A percentile compares a stretch with the other conserved stretches of the same genome.
Evolutionary conservation across 2,329 filamentous ascomycete genomes (phyloP).

Genomic region (Scedosporium boydii): DNA sequence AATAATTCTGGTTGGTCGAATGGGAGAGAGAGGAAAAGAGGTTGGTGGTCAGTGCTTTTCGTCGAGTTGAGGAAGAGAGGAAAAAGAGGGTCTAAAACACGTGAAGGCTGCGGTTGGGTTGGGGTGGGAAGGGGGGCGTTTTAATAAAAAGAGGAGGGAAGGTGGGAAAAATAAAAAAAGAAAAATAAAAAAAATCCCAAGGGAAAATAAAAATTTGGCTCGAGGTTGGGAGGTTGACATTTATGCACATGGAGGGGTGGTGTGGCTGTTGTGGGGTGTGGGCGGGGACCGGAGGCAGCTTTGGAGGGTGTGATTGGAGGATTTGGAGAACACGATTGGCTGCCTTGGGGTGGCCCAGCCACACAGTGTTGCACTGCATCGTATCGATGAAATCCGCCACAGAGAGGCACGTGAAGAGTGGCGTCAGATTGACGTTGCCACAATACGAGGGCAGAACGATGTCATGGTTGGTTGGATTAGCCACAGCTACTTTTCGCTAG

Average conservation of each 20-base stretch:
- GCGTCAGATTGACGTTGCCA: neutral
- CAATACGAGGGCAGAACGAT: neutral
- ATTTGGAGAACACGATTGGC: neutral
- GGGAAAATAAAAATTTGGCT: neutral
- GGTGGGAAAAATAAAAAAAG: conserved; percentile 1
- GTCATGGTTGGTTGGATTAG: too few species aligned
- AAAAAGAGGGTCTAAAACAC: conserved; percentile 2
- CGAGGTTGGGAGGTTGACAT: neutral
- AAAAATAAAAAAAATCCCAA: neutral
- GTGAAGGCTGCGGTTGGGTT: conserved; percentile 1
- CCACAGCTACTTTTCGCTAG: too few species aligned
- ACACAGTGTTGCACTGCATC: neutral
- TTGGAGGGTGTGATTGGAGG: neutral
- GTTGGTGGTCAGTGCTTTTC: conserved; percentile 1
- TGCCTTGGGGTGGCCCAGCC: neutral
- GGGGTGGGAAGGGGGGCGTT: neutral
- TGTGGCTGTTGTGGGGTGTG: neutral
- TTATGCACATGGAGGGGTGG: neutral
- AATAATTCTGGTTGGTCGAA: conserved; percentile 3
- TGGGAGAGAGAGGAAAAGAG: neutral
- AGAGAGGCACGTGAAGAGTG: neutral
- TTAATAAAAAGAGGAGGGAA: neutral
- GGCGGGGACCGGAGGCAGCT: neutral
- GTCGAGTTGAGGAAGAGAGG: neutral
- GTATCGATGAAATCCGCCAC: neutral